Conservation (phyloP, 192 early-diverging fungal genomes). For the Coemansia sp. region DNA sequence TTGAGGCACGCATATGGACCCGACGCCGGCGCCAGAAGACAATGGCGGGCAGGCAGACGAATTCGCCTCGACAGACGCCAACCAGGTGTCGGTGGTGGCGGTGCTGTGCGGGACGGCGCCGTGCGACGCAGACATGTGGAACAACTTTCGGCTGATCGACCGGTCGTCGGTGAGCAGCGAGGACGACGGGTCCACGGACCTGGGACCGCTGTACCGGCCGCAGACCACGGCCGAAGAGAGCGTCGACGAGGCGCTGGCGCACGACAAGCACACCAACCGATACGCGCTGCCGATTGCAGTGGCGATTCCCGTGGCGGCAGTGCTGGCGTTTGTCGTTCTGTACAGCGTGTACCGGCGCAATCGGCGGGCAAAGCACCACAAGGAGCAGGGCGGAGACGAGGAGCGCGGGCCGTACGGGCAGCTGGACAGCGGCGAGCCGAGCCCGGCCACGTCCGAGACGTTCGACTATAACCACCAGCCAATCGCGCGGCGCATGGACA, state of each 20-base stretch:
- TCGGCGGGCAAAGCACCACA: background rate
- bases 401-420: conserved; percentile 2
- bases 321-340: background rate
- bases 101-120: conserved; percentile 9
- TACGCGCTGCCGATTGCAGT: background rate
- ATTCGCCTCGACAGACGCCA: background rate
- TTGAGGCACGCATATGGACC: background rate
- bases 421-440: conserved; percentile 8
- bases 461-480: conserved; percentile 4
- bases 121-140: conserved; percentile 6
- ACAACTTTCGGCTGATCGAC: conserved; percentile 13
- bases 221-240: background rate
- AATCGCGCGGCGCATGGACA: background rate
- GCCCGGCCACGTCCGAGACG: conserved; percentile 2
- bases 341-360: conserved; percentile 4
- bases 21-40: background rate
- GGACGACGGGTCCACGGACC: background rate
- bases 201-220: conserved; percentile 9
- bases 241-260: background rate
- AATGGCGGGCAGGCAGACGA: background rate
- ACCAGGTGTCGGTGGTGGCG: conserved; percentile 15
- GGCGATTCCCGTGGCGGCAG: background rate
- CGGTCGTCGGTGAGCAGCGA: background rate
- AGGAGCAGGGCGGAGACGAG: background rate
- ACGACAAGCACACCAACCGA: background rate